A percentile compares a stretch with the other conserved stretches of the same genome.
phyloP scores from a whole-genome alignment of 2,329 filamentous ascomycete species.

The Sporothrix brunneoviolacea region DNA sequence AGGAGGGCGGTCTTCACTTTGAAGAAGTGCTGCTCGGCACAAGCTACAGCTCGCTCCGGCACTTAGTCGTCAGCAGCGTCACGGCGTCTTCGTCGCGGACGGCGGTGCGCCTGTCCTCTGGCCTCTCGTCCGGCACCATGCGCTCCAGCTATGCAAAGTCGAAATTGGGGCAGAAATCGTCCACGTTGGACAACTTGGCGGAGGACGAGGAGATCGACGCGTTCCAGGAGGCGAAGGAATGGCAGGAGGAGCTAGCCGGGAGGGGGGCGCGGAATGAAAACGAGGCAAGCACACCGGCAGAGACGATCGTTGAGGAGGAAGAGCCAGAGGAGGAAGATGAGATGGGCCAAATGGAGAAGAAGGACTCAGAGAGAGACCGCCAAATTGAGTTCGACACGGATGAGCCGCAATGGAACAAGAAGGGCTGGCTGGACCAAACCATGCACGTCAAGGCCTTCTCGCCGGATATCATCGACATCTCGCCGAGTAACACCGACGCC shows the following conservation, averaged over 20 bases:
- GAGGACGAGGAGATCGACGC: slow-evolving; percentile 8
- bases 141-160: not conserved
- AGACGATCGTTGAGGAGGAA: slow-evolving; percentile 10
- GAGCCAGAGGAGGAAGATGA: slow-evolving; percentile 13
- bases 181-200: not conserved
- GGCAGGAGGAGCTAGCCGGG: not conserved
- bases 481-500: not conserved
- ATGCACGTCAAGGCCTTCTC: slow-evolving; percentile 26
- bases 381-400: slow-evolving; percentile 18
- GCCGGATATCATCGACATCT: slow-evolving; percentile 24
- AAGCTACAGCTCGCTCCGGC: slow-evolving; percentile 21
- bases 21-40: slow-evolving; percentile 24
- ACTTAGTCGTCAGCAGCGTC: slow-evolving; percentile 26
- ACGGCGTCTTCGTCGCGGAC: slow-evolving; percentile 27
- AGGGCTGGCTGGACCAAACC: slow-evolving; percentile 25
- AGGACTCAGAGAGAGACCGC: not conserved
- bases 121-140: not conserved
- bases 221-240: slow-evolving; percentile 16
- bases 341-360: not conserved
- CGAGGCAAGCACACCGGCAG: not conserved
- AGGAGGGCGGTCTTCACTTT: slow-evolving; percentile 20
- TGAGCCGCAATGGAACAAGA: slow-evolving; percentile 23
- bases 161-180: not conserved
- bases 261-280: not conserved
- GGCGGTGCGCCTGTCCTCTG: slow-evolving; percentile 19